These are phyloP conservation scores for Metschnikowia colocasiae DNA, from an alignment of 805 yeast species.

Conservation along the genomic window DNA sequence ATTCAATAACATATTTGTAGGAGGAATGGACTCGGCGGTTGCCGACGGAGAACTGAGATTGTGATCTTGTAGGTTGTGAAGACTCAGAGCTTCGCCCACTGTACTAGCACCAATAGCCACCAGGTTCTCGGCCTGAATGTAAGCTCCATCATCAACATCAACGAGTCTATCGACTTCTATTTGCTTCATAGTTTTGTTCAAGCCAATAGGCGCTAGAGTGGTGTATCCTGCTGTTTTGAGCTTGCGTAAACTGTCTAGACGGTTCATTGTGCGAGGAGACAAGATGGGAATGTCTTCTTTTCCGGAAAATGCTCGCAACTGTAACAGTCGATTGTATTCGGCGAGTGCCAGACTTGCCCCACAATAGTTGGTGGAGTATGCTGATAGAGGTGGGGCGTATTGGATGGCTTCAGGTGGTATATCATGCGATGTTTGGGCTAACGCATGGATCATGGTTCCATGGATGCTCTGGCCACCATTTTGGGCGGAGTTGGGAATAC, in stretches of 20 bases:
- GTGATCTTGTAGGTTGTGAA: not conserved
- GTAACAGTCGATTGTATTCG: constrained; percentile 23
- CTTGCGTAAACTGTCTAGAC: constrained; percentile 22
- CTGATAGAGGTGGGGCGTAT: constrained; percentile 52
- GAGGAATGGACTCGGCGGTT: not conserved
- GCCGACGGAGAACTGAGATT: constrained; percentile 1
- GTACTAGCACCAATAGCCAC: constrained; percentile 7
- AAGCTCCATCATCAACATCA: constrained; percentile 10
- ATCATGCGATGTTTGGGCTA: constrained; percentile 13
- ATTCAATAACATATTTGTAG: not conserved
- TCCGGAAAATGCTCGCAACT: constrained; percentile 14
- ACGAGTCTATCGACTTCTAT: constrained; percentile 20
- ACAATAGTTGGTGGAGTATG: constrained; percentile 47
- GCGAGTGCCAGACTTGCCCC: constrained; percentile 19
- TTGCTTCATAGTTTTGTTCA: constrained; percentile 40
- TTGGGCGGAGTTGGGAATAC: not conserved
- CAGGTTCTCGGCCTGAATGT: constrained; percentile 17
- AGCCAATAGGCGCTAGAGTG: constrained; percentile 37
- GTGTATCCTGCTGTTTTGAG: constrained; percentile 34
- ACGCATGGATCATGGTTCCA: constrained; percentile 8
- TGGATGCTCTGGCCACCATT: constrained; percentile 1
- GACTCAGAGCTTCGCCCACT: constrained; percentile 2
- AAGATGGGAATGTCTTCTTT: constrained; percentile 14
- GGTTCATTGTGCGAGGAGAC: constrained; percentile 20
- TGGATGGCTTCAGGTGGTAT: constrained; percentile 15